Conservation (phyloP, 192 early-diverging fungal genomes). For the Lobulomyces angularis region DNA sequence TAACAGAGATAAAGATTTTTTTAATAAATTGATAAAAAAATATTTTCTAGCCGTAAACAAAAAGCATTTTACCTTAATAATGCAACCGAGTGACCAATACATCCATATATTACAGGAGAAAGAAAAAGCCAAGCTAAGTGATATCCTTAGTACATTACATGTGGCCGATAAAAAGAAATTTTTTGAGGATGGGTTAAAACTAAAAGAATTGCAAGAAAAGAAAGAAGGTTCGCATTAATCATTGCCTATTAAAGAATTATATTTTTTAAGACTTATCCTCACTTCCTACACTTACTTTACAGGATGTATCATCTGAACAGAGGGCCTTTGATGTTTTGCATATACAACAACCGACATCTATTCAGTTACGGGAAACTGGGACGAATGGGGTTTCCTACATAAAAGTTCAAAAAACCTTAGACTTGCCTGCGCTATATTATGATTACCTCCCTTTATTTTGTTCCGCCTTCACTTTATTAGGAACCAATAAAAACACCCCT, state of each 20-base stretch:
- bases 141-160: conserved; percentile 47
- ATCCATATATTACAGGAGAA: conserved; percentile 36
- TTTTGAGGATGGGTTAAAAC: conserved; percentile 46
- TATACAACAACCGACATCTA: conserved; percentile 21
- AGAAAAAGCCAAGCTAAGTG: conserved; percentile 55
- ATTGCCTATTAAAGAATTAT: neutral
- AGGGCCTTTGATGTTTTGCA: conserved; percentile 47
- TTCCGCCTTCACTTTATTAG: conserved; percentile 22
- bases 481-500: conserved; percentile 37
- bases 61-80: conserved; percentile 66
- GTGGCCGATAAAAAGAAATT: conserved; percentile 47
- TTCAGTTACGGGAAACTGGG: conserved; percentile 63
- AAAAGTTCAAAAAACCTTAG: conserved; percentile 53
- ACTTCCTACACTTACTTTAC: conserved; percentile 70
- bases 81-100: conserved; percentile 65
- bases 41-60: conserved; percentile 73
- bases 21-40: conserved; percentile 57
- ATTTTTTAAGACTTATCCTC: conserved; percentile 47
- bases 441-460: conserved; percentile 13
- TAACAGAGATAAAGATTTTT: conserved; percentile 41
- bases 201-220: conserved; percentile 58
- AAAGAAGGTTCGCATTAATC: conserved; percentile 29
- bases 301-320: conserved; percentile 55
- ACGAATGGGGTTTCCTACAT: conserved; percentile 93
- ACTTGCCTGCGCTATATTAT: conserved; percentile 51